Percentiles rank a stretch among this genome's conserved stretches.
phyloP scores from a whole-genome alignment of 805 yeast genomes.

The Kuraishia cidri region DNA sequence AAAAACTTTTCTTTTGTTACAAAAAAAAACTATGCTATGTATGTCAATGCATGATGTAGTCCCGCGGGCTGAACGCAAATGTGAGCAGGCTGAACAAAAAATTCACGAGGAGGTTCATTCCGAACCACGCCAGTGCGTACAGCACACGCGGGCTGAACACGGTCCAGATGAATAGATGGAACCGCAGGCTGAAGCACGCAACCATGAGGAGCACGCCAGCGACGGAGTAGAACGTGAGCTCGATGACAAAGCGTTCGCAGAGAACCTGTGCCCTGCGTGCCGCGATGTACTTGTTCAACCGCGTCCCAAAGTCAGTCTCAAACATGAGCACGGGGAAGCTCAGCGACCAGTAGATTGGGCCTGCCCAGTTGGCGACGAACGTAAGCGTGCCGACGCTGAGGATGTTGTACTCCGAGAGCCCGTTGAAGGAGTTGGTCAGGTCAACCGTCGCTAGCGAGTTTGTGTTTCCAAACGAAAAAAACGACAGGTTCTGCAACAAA shows the following conservation, averaged over 20 bases:
- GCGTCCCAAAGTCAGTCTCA: constrained; percentile 14
- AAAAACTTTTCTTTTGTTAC: too few species aligned
- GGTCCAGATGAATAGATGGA: constrained; percentile 94
- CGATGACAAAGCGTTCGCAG: too few species aligned
- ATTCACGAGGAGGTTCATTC: constrained; percentile 32
- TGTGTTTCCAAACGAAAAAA: constrained; percentile 85
- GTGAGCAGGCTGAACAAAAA: not conserved
- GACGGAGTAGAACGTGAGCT: constrained; percentile 47
- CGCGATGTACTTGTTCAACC: too few species aligned
- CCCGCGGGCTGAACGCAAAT: not conserved
- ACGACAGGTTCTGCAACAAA: constrained; percentile 64
- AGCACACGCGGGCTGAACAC: constrained; percentile 91
- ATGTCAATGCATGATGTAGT: not conserved
- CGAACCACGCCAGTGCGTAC: constrained; percentile 70
- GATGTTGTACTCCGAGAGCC: constrained; percentile 63
- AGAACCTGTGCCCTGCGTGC: too few species aligned
- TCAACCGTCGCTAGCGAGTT: constrained; percentile 90
- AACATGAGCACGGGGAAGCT: constrained; percentile 30
- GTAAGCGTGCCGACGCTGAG: constrained; percentile 69
- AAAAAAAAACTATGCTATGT: not conserved
- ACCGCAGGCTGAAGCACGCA: constrained; percentile 69
- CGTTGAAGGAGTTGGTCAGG: constrained; percentile 87
- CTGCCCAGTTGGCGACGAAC: constrained; percentile 76
- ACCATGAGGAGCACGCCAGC: constrained; percentile 48
- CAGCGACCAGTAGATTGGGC: constrained; percentile 75